A percentile compares a stretch with the other conserved stretches of the same genome.
Conservation (phyloP, 148 eudicot genomes). For the Amaranthus cruentus region DNA sequence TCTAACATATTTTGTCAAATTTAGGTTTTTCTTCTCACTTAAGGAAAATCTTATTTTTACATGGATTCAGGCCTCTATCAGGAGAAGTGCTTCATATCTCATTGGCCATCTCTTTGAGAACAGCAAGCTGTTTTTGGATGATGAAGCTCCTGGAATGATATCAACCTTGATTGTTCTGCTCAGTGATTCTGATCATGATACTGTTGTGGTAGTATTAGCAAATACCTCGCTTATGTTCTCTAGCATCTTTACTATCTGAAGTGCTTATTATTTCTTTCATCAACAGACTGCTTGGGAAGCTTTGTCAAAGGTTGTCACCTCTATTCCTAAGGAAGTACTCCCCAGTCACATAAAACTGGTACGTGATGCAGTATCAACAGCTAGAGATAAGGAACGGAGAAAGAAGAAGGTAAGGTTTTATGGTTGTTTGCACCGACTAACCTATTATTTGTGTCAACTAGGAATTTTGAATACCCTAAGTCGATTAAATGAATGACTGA, state of each 20-base stretch:
- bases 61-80: conserved; percentile 59
- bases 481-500: not conserved
- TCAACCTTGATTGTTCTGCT: conserved; percentile 82
- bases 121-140: conserved; percentile 84
- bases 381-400: conserved; percentile 90
- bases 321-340: conserved; percentile 90
- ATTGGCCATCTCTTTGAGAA: conserved; percentile 85
- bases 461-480: not conserved
- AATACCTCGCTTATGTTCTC: conserved; percentile 9
- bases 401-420: conserved; percentile 59
- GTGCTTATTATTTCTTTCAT: conserved; percentile 22
- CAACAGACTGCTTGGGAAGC: conserved; percentile 94
- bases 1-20: not conserved
- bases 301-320: conserved; percentile 65
- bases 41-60: conserved; percentile 2
- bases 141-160: conserved; percentile 90
- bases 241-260: conserved; percentile 1
- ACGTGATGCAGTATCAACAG: conserved; percentile 94
- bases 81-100: conserved; percentile 74
- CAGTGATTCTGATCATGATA: conserved; percentile 78
- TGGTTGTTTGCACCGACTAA: not conserved
- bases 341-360: conserved; percentile 88
- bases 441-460: not conserved
- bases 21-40: not conserved
- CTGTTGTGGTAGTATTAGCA: conserved; percentile 53